Evolutionary conservation across 768 basidiomycete species (phyloP).

Genomic region (Trametopsis cervina): DNA sequence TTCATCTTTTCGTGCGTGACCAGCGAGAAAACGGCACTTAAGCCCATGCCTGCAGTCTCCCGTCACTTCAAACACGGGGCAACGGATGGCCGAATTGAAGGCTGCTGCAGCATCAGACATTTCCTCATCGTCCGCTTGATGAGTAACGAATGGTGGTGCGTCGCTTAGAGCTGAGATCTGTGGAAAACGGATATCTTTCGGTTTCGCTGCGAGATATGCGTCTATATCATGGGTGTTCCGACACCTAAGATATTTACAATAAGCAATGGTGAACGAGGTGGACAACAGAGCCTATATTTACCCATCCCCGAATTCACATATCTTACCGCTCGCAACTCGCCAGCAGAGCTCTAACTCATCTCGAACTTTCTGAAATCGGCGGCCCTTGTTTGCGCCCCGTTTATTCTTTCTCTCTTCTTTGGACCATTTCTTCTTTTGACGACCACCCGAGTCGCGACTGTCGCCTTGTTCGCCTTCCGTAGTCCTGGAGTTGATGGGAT

Average conservation of each 20-base stretch:
- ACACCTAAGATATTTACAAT: constrained; percentile 42
- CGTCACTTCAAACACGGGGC: constrained; percentile 60
- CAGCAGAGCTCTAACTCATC: constrained; percentile 84
- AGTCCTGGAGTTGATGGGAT: constrained; percentile 19
- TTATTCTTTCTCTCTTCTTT: constrained; percentile 69
- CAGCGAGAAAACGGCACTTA: constrained; percentile 87
- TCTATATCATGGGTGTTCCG: constrained; percentile 72
- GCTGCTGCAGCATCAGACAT: constrained; percentile 29
- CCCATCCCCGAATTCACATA: constrained; percentile 68
- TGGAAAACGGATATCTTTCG: constrained; percentile 62
- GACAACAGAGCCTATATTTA: constrained; percentile 26
- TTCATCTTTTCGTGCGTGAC: constrained; percentile 51
- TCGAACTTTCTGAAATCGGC: constrained; percentile 68
- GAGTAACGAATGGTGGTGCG: constrained; percentile 43
- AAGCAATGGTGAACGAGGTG: neutral
- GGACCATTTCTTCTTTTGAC: constrained; percentile 32
- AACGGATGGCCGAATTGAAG: constrained; percentile 41
- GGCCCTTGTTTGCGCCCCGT: constrained; percentile 76
- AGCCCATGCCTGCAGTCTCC: constrained; percentile 82
- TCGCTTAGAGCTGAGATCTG: constrained; percentile 33
- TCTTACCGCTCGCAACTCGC: constrained; percentile 60
- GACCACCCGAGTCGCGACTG: constrained; percentile 26
- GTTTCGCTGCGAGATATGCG: constrained; percentile 72
- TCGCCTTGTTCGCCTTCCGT: constrained; percentile 16
- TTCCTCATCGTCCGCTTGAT: constrained; percentile 21